Conservation (phyloP, 352 stramenopile genomes). For the Globisporangium emineosum region DNA sequence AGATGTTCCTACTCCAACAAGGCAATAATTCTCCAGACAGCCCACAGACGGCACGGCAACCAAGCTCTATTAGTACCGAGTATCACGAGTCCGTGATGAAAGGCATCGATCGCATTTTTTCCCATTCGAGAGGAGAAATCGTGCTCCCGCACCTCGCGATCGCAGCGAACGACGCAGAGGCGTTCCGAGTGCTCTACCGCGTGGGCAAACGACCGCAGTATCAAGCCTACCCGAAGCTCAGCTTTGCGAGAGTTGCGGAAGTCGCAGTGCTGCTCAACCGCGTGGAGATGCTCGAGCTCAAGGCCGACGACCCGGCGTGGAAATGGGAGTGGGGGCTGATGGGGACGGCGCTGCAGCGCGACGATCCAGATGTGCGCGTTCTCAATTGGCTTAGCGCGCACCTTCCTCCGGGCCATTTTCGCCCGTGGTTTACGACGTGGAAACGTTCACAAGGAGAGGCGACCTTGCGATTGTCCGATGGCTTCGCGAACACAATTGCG, state of each 20-base stretch:
- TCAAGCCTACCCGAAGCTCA: background rate
- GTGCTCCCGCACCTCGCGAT: constrained; percentile 9
- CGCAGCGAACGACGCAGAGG: background rate
- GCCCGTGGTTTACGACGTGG: too few relatives aligned
- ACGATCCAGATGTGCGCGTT: background rate
- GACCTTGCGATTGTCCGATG: background rate
- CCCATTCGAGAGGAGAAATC: background rate
- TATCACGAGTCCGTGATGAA: too few relatives aligned
- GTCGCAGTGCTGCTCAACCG: constrained; percentile 7
- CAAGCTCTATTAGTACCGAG: too few relatives aligned
- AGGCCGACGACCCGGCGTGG: background rate
- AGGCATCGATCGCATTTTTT: too few relatives aligned
- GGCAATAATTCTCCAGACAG: too few relatives aligned
- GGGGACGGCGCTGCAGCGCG: background rate
- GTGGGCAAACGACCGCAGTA: background rate
- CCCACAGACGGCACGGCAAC: too few relatives aligned
- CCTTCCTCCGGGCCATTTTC: too few relatives aligned
- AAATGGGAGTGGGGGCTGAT: background rate
- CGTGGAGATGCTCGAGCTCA: constrained; percentile 6
- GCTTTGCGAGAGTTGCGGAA: background rate
- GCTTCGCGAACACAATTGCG: background rate
- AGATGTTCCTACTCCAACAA: too few relatives aligned
- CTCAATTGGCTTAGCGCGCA: background rate
- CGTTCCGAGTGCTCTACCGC: background rate
- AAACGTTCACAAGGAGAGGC: background rate